Conservation (phyloP, 768 basidiomycete genomes). For the Leccinum ochraceum region DNA sequence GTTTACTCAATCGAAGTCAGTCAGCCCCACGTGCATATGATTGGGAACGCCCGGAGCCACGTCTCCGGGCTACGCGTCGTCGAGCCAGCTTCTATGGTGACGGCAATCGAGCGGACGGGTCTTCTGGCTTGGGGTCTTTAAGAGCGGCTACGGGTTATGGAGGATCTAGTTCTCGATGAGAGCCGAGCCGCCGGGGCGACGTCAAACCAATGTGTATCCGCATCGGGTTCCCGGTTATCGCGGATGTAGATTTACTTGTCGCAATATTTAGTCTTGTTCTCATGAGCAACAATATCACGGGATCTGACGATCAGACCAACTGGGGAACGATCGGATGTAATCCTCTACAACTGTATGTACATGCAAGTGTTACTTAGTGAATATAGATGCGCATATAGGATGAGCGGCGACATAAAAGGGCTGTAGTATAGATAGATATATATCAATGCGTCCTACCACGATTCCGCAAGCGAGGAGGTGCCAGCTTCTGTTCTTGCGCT, state of each 20-base stretch:
- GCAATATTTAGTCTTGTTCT: neutral
- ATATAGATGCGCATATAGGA: slow-evolving; percentile 11
- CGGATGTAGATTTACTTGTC: slow-evolving; percentile 2
- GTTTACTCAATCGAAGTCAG: slow-evolving; percentile 47
- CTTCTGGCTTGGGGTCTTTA: slow-evolving; percentile 69
- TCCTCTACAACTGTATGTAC: neutral
- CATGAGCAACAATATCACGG: neutral
- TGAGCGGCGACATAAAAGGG: neutral
- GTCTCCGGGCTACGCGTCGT: slow-evolving; percentile 31
- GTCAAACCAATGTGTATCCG: neutral
- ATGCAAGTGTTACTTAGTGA: slow-evolving; percentile 15
- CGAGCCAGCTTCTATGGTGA: slow-evolving; percentile 23
- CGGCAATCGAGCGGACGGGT: slow-evolving; percentile 66
- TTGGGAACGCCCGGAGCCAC: slow-evolving; percentile 54
- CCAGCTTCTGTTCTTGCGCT: slow-evolving; percentile 9
- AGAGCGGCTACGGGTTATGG: slow-evolving; percentile 81
- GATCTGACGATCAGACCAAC: neutral
- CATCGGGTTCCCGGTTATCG: neutral
- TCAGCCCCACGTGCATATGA: slow-evolving; percentile 44
- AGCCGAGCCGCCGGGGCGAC: neutral
- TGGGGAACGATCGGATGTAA: neutral
- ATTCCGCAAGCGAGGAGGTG: neutral
- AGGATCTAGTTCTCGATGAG: slow-evolving; percentile 68
- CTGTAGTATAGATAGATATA: neutral
- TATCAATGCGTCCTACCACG: slow-evolving; percentile 1